Base-by-base conservation (phyloP, 805 yeast genomes). In the Wickerhamiella dianesei region DNA sequence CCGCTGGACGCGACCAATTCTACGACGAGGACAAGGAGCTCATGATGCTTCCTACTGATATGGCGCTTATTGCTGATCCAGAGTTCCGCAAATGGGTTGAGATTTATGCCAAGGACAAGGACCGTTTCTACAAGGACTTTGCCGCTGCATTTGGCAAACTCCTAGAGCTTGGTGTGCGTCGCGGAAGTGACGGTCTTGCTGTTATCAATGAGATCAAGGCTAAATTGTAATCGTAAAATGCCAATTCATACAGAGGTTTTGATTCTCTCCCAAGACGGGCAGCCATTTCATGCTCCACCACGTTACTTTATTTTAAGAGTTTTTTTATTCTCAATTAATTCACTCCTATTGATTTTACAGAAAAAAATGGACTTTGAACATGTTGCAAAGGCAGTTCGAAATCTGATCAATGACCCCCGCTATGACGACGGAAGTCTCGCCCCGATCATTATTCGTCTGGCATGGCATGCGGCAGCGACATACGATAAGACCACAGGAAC, bases 11-110 rank as follows among this genome's bases (percentile, higher is more conserved):
- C 37, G 55, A 51, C 44, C 68, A 64, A 56, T 64, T 52, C 53
- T 61, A 64, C 53, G 67, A 67, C 51, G 76, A 73, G 54, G 82
- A 79, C 59, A 71, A 73, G 50, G 75, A 71, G 52, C 72, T 82
- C 54, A 85, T 86, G 94, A 86, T 86, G 95, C 65, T 86, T 45
- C 86, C 84, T 22, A 78, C 94, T 12, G 95, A 86, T 59, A 71
- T 78, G 72, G 77, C 84, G 14, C 65, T 82, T 41, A 59, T 75
- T n/a, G 66, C 74, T 54, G 88, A 81, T 62, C 71, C 76, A 3
- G 67, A 63, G 43, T 84, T 79, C 62, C 64, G 66, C 50, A 63
- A 66, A 47, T 77, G 80, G 74, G 88, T 80, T 14, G 72, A 77
- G 55, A 64, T 65, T 48, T 86, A 79, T 63, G 88, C 94, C 21